phyloP scores from a whole-genome alignment of 2,329 filamentous ascomycete species.

The Phoma sp. region DNA sequence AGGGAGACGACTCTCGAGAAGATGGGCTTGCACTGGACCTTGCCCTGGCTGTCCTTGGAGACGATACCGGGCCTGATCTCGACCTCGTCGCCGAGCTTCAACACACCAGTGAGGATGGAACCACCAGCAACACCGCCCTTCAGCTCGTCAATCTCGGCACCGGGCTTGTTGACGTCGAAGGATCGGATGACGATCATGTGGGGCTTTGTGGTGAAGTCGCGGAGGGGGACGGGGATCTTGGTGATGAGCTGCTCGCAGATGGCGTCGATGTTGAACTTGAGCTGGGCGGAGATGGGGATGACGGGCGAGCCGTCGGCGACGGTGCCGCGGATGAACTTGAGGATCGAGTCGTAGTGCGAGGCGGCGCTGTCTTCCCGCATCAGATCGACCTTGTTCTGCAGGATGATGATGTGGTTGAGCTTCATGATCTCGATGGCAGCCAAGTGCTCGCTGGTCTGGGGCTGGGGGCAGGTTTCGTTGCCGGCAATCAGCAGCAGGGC shows the following conservation, averaged over 20 bases:
- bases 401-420: slow-evolving; percentile 98
- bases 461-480: slow-evolving; percentile 98
- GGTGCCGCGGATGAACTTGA: slow-evolving; percentile 98
- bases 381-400: slow-evolving; percentile 99
- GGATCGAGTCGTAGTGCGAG: slow-evolving; percentile 94
- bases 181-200: slow-evolving; percentile 99
- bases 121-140: slow-evolving; percentile 99
- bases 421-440: slow-evolving; percentile 99
- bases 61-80: slow-evolving; percentile 99
- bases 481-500: slow-evolving; percentile 94
- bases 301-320: slow-evolving; percentile 94
- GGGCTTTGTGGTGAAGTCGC: slow-evolving; percentile 90
- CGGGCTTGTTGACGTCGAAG: slow-evolving; percentile 99
- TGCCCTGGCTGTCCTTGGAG: slow-evolving; percentile 89
- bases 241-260: slow-evolving; percentile 96
- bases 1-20: slow-evolving; percentile 94
- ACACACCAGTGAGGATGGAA: slow-evolving; percentile 91
- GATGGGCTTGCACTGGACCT: slow-evolving; percentile 96
- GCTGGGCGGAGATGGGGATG: slow-evolving; percentile 95
- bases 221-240: slow-evolving; percentile 88
- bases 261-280: slow-evolving; percentile 99
- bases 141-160: slow-evolving; percentile 96
- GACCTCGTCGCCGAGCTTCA: slow-evolving; percentile 97
- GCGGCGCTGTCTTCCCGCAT: slow-evolving; percentile 96
- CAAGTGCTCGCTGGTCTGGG: slow-evolving; percentile 97